phyloP scores from a whole-genome alignment of 495 filamentous ascomycete species.

The Hypomontagnella monticulosa region DNA sequence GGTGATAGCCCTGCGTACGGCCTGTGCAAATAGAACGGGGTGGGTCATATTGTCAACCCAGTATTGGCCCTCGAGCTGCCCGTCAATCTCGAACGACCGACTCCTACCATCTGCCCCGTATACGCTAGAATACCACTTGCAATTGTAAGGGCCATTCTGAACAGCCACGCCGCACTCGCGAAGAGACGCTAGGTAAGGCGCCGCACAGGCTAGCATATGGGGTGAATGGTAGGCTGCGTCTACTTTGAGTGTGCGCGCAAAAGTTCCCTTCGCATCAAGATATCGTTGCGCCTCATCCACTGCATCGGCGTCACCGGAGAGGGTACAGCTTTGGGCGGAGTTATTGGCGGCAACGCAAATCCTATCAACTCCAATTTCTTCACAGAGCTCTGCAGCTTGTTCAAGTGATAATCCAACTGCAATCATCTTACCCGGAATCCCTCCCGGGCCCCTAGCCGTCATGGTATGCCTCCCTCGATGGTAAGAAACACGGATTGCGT shows the following conservation, averaged over 20 bases:
- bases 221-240: conserved; percentile 64
- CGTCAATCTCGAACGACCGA: conserved; percentile 2
- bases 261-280: conserved; percentile 56
- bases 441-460: conserved; percentile 27
- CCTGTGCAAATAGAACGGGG: conserved; percentile 59
- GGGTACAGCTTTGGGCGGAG: not conserved
- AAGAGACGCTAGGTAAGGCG: conserved; percentile 46
- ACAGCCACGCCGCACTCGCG: conserved; percentile 21
- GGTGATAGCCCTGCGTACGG: conserved; percentile 46
- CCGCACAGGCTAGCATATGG: conserved; percentile 52
- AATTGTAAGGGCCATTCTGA: not conserved
- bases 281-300: conserved; percentile 40
- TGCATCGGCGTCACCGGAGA: not conserved
- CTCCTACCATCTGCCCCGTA: not conserved
- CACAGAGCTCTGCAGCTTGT: conserved; percentile 53
- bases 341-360: not conserved
- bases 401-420: conserved; percentile 57
- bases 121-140: conserved; percentile 39
- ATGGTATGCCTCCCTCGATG: conserved; percentile 1
- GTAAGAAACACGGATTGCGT: too few relatives aligned
- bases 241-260: conserved; percentile 56
- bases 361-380: not conserved
- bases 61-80: conserved; percentile 38
- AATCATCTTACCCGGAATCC: conserved; percentile 60
- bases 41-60: conserved; percentile 58